These are phyloP conservation scores for Penicillium verrucosum DNA, from an alignment of 2,329 filamentous ascomycete genomes.

Conservation along the genomic window DNA sequence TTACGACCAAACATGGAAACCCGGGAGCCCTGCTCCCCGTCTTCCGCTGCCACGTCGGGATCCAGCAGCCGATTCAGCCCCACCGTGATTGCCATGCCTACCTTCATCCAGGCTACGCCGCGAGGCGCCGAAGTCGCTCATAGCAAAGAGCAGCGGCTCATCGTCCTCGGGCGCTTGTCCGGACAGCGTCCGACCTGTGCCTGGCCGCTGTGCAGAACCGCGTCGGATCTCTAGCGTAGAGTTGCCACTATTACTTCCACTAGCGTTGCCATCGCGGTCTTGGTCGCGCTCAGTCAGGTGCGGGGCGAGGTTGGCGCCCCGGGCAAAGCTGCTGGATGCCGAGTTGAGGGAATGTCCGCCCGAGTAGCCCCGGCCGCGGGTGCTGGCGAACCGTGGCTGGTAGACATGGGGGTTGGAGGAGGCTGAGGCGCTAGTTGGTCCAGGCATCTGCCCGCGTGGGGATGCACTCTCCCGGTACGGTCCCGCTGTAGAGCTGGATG, in stretches of 20 bases:
- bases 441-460: conserved; percentile 24
- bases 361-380: conserved; percentile 38
- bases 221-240: conserved; percentile 37
- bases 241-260: conserved; percentile 41
- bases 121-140: conserved; percentile 46
- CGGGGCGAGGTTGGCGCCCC: conserved; percentile 32
- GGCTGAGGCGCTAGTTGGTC: conserved; percentile 27
- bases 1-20: conserved; percentile 36
- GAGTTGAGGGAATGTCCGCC: conserved; percentile 40
- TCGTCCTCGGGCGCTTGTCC: conserved; percentile 40
- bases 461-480: conserved; percentile 19
- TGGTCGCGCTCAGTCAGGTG: conserved; percentile 36
- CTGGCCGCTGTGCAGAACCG: conserved; percentile 34
- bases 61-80: conserved; percentile 27
- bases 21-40: conserved; percentile 33
- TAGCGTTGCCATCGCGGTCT: conserved; percentile 39
- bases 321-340: conserved; percentile 40
- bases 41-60: conserved; percentile 38
- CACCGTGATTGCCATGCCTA: conserved; percentile 32
- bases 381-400: conserved; percentile 38
- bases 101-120: conserved; percentile 44
- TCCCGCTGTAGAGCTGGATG: conserved; percentile 15
- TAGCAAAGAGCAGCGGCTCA: conserved; percentile 45
- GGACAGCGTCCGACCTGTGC: conserved; percentile 31
- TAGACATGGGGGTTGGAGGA: conserved; percentile 35